phyloP scores from a whole-genome alignment of 176 grass and related monocot species.

The Juncus inflexus region DNA sequence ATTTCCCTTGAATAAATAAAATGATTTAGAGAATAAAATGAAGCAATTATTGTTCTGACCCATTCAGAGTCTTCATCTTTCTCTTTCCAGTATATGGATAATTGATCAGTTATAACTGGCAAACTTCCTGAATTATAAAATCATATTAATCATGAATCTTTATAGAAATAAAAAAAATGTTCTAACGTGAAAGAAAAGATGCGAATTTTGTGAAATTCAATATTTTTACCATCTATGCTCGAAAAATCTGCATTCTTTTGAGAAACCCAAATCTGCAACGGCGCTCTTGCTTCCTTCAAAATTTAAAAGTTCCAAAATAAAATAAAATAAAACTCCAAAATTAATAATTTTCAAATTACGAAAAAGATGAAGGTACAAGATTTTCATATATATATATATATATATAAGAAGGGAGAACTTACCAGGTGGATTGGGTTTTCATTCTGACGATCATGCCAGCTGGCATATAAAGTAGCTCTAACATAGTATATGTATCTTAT shows the following conservation, averaged over 20 bases:
- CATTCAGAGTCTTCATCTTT: conserved; percentile 97
- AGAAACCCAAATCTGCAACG: conserved; percentile 84
- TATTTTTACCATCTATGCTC: conserved; percentile 58
- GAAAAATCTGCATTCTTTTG: conserved; percentile 68
- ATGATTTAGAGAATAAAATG: conserved; percentile 6
- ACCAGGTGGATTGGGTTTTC: conserved; percentile 66
- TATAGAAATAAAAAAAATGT: background rate
- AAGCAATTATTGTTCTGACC: conserved; percentile 42
- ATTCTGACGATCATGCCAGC: conserved; percentile 47
- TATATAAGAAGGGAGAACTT: conserved; percentile 28
- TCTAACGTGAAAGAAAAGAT: no score
- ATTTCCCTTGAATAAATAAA: background rate
- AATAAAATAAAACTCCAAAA: conserved; percentile 22
- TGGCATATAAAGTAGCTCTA: conserved; percentile 61
- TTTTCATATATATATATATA: background rate
- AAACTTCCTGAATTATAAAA: conserved; percentile 41
- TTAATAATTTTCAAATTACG: background rate
- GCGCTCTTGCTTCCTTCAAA: conserved; percentile 68
- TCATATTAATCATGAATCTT: conserved; percentile 3
- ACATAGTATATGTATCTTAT: conserved; percentile 98
- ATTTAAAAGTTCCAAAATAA: conserved; percentile 10
- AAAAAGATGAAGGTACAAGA: no score
- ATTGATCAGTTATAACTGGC: conserved; percentile 48
- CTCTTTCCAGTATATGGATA: conserved; percentile 79
- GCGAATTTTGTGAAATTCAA: background rate